Evolutionary conservation across 2,329 filamentous ascomycete genomes (phyloP), one percentile per base, ranked within the genome.

Genomic region (Aureobasidium sp.): DNA sequence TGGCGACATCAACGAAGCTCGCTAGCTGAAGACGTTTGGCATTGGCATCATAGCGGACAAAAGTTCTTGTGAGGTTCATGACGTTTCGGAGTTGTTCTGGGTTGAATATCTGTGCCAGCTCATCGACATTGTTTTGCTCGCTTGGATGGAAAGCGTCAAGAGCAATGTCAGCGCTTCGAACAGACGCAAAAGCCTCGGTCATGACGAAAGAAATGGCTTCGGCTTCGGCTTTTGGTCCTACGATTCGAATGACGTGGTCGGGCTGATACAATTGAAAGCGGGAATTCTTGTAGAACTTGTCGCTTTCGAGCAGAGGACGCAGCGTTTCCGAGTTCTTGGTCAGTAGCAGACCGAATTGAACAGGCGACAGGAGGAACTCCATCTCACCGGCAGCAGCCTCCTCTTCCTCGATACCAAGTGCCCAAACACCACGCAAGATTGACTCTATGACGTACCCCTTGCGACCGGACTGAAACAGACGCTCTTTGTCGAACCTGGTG

Each of bases 161-260:
- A 6, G 24, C 16, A 2, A 56, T 32, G 17, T 42, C 39, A 10
- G 35, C 25, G 39, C 35, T 32, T 10, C 19, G 17, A 4, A 39
- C 37, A 39, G 32, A 21, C n/a, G 30, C 29, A 30, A 50, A 56
- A 5, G 52, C 55, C 21, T 53, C 24, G 17, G 38, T 25, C 40
- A 56, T 14, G 12, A 52, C 47, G 6, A 29, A n/a, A 3, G 51
- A 32, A 14, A 58, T 49, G 11, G 14, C 39, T 25, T 58, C 54
- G n/a, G 54, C 54, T 27, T 58, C 54, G 29, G 51, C 22, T 5
- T 32, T 51, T 7, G 56, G 56, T 11, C 56, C 56, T 14, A 40
- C 21, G 24, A 58, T 52, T 11, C 50, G 25, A 5, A 58, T 49
- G 6, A 49, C 51, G 21, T 44, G 29, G 11, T 54, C 51, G 21